These are phyloP conservation scores for Westerdykella aurantiaca DNA, from an alignment of 2,329 filamentous ascomycete species.

Conservation along the genomic window DNA sequence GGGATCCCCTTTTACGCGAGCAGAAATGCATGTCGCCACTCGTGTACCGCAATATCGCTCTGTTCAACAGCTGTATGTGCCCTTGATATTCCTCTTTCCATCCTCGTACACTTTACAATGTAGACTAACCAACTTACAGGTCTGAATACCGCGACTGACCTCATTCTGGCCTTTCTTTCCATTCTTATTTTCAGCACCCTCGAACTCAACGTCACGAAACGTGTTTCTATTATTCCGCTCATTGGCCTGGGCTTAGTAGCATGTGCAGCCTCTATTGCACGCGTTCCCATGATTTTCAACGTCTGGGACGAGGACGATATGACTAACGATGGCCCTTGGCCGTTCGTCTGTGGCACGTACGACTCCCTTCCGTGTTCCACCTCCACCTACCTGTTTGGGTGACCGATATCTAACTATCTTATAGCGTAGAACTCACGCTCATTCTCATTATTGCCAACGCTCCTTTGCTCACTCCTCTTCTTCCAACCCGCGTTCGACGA, in stretches of 20 bases:
- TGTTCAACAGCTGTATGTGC: slow-evolving; percentile 40
- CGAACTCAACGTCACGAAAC: slow-evolving; percentile 32
- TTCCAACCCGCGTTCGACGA: not conserved
- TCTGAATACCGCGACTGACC: slow-evolving; percentile 29
- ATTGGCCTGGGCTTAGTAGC: slow-evolving; percentile 33
- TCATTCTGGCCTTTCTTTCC: slow-evolving; percentile 33
- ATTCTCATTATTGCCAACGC: slow-evolving; percentile 8
- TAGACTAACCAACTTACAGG: slow-evolving; percentile 4
- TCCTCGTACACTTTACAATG: too few relatives aligned
- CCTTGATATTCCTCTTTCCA: not conserved
- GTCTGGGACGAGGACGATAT: slow-evolving; percentile 4
- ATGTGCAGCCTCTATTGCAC: slow-evolving; percentile 38
- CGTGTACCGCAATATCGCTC: slow-evolving; percentile 41
- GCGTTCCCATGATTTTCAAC: slow-evolving; percentile 14
- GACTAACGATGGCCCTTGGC: slow-evolving; percentile 2
- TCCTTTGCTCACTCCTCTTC: slow-evolving; percentile 8
- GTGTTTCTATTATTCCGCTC: slow-evolving; percentile 24
- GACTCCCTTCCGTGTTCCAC: not conserved
- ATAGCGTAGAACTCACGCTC: slow-evolving; percentile 10
- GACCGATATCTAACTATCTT: not conserved
- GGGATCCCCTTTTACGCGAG: slow-evolving; percentile 28
- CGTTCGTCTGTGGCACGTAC: slow-evolving; percentile 9
- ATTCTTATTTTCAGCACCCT: slow-evolving; percentile 36
- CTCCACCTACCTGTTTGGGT: not conserved
- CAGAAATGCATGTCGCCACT: slow-evolving; percentile 22